Evolutionary conservation across 2,329 filamentous ascomycete genomes (phyloP).

Genomic region (Madurella fahalii): DNA sequence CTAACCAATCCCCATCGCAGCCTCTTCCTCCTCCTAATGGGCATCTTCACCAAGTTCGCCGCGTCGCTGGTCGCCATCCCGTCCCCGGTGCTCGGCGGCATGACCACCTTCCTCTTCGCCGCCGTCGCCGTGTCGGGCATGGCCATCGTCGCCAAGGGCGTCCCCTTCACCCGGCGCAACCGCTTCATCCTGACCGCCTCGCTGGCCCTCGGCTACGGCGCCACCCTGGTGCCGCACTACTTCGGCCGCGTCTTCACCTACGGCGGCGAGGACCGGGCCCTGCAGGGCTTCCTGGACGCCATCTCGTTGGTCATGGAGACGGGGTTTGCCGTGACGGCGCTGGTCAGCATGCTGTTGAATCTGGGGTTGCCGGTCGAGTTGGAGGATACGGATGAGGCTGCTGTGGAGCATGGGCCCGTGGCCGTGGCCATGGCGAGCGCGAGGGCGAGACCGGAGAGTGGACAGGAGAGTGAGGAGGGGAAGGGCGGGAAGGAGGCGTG

Average conservation of each 20-base stretch:
- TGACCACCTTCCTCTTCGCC: conserved; percentile 77
- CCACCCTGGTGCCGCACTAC: conserved; percentile 63
- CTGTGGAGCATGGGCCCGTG: conserved; percentile 2
- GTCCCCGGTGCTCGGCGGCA: conserved; percentile 59
- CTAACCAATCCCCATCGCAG: conserved; percentile 27
- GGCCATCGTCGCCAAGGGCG: conserved; percentile 65
- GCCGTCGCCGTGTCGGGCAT: conserved; percentile 75
- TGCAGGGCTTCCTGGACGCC: conserved; percentile 71
- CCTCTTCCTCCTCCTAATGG: conserved; percentile 74
- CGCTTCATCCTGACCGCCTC: conserved; percentile 77
- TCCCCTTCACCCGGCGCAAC: conserved; percentile 73
- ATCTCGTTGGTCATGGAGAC: conserved; percentile 70
- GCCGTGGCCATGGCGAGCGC: background rate
- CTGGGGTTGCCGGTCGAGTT: conserved; percentile 68
- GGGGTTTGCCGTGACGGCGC: conserved; percentile 69
- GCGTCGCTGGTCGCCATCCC: conserved; percentile 76
- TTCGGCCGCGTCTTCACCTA: conserved; percentile 72
- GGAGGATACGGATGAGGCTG: conserved; percentile 51
- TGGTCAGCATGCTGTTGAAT: conserved; percentile 70
- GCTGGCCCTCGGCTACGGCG: conserved; percentile 68
- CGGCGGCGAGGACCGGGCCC: conserved; percentile 58
- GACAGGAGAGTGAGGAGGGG: background rate
- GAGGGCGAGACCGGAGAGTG: background rate
- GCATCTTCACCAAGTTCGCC: conserved; percentile 78
- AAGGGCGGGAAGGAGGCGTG: background rate